phyloP scores from a whole-genome alignment of 2,329 filamentous ascomycete genomes.

The Talaromyces atroroseus region DNA sequence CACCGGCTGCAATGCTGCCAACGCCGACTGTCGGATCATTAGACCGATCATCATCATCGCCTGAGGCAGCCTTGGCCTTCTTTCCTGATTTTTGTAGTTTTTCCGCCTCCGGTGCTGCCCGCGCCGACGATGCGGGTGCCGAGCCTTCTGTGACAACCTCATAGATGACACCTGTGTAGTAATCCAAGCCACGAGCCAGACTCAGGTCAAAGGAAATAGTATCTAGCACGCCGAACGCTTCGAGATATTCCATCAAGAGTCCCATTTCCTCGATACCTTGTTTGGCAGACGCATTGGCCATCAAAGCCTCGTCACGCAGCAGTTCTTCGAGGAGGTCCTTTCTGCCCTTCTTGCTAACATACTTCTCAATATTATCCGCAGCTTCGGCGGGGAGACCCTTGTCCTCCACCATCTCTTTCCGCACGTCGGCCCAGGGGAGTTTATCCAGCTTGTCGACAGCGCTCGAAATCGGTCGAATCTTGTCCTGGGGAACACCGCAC shows the following conservation, averaged over 20 bases:
- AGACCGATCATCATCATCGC: constrained; percentile 63
- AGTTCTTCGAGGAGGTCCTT: constrained; percentile 68
- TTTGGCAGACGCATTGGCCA: constrained; percentile 68
- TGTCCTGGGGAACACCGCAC: constrained; percentile 78
- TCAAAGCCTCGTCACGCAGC: constrained; percentile 60
- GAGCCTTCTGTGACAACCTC: constrained; percentile 81
- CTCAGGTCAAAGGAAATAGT: constrained; percentile 84
- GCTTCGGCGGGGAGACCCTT: constrained; percentile 73
- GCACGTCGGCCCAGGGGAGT: constrained; percentile 80
- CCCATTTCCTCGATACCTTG: constrained; percentile 76
- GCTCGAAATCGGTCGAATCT: constrained; percentile 82
- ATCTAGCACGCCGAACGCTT: constrained; percentile 66
- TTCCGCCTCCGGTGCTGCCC: constrained; percentile 34
- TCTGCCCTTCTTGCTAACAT: constrained; percentile 70
- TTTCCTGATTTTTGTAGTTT: constrained; percentile 32
- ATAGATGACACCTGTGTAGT: constrained; percentile 87
- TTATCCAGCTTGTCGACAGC: constrained; percentile 97
- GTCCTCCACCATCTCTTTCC: constrained; percentile 87
- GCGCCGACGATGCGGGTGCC: constrained; percentile 47
- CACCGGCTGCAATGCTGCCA: constrained; percentile 82
- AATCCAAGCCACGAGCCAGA: constrained; percentile 84
- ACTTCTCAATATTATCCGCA: constrained; percentile 82
- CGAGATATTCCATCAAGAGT: constrained; percentile 74
- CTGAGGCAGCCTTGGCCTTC: constrained; percentile 46
- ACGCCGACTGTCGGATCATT: constrained; percentile 77